phyloP scores from a whole-genome alignment of 2,329 filamentous ascomycete species.

The Xylariomycetidae sp. region DNA sequence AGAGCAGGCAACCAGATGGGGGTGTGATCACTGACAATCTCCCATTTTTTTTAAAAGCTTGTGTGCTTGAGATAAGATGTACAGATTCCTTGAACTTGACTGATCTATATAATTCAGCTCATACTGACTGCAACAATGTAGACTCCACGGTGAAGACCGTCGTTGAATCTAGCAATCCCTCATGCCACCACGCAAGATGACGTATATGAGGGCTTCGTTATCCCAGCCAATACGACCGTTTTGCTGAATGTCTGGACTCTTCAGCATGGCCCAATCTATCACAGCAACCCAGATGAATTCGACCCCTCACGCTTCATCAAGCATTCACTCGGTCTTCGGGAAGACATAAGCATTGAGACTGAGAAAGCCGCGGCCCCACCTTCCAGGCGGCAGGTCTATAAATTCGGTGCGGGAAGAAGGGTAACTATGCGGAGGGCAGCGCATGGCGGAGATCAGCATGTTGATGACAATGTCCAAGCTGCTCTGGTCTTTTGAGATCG shows the following conservation, averaged over 20 bases:
- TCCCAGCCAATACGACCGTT: constrained; percentile 41
- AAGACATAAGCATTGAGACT: too few species aligned
- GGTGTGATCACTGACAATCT: constrained; percentile 33
- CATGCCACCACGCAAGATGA: constrained; percentile 38
- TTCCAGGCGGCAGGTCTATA: constrained; percentile 33
- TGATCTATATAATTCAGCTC: constrained; percentile 28
- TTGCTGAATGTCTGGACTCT: constrained; percentile 38
- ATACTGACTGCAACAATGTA: constrained; percentile 17
- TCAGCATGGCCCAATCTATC: constrained; percentile 11
- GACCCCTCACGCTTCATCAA: constrained; percentile 12
- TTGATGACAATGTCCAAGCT: constrained; percentile 34
- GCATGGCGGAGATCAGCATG: constrained; percentile 43
- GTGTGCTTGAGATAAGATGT: constrained; percentile 38
- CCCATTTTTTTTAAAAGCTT: constrained; percentile 38
- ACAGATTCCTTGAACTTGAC: constrained; percentile 12
- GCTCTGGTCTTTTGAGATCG: constrained; percentile 44
- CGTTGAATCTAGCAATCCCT: constrained; percentile 24
- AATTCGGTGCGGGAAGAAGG: constrained; percentile 43
- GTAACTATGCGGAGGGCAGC: constrained; percentile 44
- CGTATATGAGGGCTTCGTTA: constrained; percentile 38
- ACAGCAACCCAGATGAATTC: constrained; percentile 13
- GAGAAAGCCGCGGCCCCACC: too few species aligned
- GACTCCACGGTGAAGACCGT: constrained; percentile 16
- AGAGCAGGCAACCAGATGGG: constrained; percentile 29
- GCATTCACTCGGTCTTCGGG: constrained; percentile 3